Evolutionary conservation across 2,329 filamentous ascomycete genomes (phyloP), one percentile per base, ranked within the genome.

Genomic region (Trichoderma simmonsii): DNA sequence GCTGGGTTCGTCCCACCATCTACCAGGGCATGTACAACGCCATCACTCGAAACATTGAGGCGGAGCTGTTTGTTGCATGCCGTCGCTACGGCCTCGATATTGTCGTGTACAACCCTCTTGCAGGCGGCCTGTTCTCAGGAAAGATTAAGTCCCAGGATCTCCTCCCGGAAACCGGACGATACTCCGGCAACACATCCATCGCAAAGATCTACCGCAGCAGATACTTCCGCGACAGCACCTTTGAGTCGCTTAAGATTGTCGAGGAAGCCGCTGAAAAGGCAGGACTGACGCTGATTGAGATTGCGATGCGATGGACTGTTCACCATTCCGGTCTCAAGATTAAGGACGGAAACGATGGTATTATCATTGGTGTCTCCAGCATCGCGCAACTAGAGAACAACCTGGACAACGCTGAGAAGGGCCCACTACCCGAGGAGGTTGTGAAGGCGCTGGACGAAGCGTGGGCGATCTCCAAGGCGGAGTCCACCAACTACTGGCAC

Each of bases 11-110:
- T 51, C 94, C 94, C 1, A 94, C 92, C 0, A 89, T 97, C 71
- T 97, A 93, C 81, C 93, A 96, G 81, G 94, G 87, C 77, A 95
- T 97, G 92, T 95, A 95, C 82, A 95, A 95, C 81, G 89, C 88
- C 71, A 92, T 95, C 75, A 93, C 90, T 26, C 89, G 93, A 67
- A 88, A 88, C 70, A 91, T 95, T 74, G 93, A 96, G 80, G 80
- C 87, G 1, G 93, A 96, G 80, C 84, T 96, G 56, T 86, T 96
- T 69, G 89, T 90, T 3, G 89, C 90, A 26, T 94, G 92, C 78
- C 72, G 72, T 28, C 70, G 72, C 26, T 73, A 73, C 39, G 72
- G 72, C 4, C 63, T 73, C 34, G 72, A 73, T 6, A 73, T 73
- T 34, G 72, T 73, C 15, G 72, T 73, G 30, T 73, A 73, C 59